These are phyloP conservation scores for Kwoniella sp. DNA, from an alignment of 768 basidiomycete genomes.

Conservation along the genomic window DNA sequence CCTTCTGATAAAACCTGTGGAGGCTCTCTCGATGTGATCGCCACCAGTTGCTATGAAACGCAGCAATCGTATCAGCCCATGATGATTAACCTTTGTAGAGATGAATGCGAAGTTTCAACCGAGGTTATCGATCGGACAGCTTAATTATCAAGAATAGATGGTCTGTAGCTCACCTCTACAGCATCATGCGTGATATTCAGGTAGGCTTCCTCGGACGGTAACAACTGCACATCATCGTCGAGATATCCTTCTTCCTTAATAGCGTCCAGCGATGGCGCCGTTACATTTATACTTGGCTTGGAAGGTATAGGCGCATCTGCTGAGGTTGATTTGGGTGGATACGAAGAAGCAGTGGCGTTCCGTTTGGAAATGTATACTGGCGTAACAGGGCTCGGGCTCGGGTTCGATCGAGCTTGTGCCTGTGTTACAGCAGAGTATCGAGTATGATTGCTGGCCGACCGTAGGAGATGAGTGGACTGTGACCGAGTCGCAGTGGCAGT, in stretches of 20 bases:
- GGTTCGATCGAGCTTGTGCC: background rate
- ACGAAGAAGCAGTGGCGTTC: constrained; percentile 18
- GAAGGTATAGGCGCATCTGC: constrained; percentile 4
- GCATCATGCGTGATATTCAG: constrained; percentile 47
- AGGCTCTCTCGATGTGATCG: constrained; percentile 66
- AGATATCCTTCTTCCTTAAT: constrained; percentile 51
- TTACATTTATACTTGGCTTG: constrained; percentile 31
- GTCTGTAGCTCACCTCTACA: constrained; percentile 39
- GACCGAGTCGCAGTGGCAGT: background rate
- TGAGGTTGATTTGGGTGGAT: constrained; percentile 15
- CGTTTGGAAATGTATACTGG: background rate
- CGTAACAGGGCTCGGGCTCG: background rate
- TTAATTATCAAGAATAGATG: too few relatives aligned
- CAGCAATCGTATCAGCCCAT: background rate
- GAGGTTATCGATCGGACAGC: too few relatives aligned
- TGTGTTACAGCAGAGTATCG: too few relatives aligned
- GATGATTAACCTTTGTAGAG: background rate
- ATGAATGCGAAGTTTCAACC: background rate
- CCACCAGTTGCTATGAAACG: constrained; percentile 68
- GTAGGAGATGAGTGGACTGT: background rate
- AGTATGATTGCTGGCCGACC: too few relatives aligned
- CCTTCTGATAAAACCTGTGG: constrained; percentile 58
- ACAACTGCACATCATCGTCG: constrained; percentile 47
- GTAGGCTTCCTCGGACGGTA: constrained; percentile 40
- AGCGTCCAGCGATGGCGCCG: constrained; percentile 41